phyloP scores from a whole-genome alignment of 202 grass and related monocot species.

The Eragrostis tef region DNA sequence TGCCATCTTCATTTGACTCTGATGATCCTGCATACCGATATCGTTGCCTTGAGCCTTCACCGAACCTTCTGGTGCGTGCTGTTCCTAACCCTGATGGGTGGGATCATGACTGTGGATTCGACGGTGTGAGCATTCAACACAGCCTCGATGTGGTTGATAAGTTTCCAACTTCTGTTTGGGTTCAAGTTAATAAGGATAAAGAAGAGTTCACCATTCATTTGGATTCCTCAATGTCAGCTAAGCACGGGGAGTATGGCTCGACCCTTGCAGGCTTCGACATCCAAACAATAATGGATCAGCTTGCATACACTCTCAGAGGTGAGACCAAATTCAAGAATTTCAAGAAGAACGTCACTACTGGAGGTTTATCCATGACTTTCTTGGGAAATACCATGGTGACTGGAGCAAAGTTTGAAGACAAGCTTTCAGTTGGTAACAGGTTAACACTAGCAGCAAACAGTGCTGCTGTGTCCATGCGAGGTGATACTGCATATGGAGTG shows the following conservation, averaged over 20 bases:
- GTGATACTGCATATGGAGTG: constrained; percentile 60
- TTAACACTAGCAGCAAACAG: constrained; percentile 60
- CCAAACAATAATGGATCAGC: constrained; percentile 59
- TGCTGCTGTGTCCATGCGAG: constrained; percentile 57
- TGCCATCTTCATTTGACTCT: constrained; percentile 89
- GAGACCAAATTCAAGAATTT: constrained; percentile 75
- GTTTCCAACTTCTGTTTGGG: constrained; percentile 63
- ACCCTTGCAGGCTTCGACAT: constrained; percentile 75
- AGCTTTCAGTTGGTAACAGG: constrained; percentile 57
- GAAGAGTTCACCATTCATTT: constrained; percentile 75
- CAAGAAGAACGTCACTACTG: constrained; percentile 64
- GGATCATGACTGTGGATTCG: constrained; percentile 91
- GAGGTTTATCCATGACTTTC: constrained; percentile 72
- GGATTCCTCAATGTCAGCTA: constrained; percentile 76
- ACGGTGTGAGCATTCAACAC: constrained; percentile 71
- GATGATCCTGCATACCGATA: constrained; percentile 73
- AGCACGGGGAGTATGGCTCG: constrained; percentile 65
- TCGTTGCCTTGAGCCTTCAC: constrained; percentile 58
- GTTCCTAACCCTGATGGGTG: constrained; percentile 68
- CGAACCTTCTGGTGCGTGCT: constrained; percentile 65
- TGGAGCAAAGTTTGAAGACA: constrained; percentile 74
- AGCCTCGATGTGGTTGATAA: constrained; percentile 49
- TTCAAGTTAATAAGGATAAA: constrained; percentile 87
- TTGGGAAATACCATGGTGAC: constrained; percentile 66
- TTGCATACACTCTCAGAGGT: constrained; percentile 68